A percentile compares a stretch with the other conserved stretches of the same genome.
These are phyloP conservation scores for Amoebophrya sp. DNA, from an alignment of 169 alveolate species.

Conservation along the genomic window DNA sequence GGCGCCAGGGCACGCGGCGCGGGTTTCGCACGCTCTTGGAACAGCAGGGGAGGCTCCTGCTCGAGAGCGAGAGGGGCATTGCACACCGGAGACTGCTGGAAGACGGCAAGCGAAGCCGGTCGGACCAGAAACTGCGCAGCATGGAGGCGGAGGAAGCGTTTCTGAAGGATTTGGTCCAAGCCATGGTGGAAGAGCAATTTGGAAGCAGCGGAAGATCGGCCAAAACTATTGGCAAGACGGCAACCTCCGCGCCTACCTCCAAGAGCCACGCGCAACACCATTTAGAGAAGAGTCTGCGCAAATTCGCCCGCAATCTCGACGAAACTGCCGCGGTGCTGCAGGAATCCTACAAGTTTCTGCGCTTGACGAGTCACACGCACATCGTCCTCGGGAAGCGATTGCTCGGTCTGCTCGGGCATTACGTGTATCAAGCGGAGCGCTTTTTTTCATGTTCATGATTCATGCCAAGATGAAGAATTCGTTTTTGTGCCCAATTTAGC, in stretches of 20 bases:
- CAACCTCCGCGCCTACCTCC: no score
- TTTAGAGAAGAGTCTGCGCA: no score
- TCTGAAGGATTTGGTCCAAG: neutral
- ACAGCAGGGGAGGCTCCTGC: neutral
- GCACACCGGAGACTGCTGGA: no score
- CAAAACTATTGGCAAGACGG: no score
- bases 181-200: neutral
- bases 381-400: neutral
- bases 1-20: neutral
- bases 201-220: neutral
- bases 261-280: no score
- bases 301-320: neutral
- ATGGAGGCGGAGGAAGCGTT: no score
- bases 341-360: neutral
- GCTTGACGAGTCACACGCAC: neutral
- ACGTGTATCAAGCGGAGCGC: neutral
- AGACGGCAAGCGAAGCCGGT: no score
- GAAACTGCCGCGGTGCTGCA: neutral
- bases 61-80: neutral
- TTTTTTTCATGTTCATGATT: neutral
- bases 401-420: neutral
- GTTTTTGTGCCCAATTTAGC: no score
- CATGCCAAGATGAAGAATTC: neutral
- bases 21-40: neutral
- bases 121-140: no score